phyloP scores from a whole-genome alignment of 2,329 filamentous ascomycete genomes.

The Aspergillus carbonarius region DNA sequence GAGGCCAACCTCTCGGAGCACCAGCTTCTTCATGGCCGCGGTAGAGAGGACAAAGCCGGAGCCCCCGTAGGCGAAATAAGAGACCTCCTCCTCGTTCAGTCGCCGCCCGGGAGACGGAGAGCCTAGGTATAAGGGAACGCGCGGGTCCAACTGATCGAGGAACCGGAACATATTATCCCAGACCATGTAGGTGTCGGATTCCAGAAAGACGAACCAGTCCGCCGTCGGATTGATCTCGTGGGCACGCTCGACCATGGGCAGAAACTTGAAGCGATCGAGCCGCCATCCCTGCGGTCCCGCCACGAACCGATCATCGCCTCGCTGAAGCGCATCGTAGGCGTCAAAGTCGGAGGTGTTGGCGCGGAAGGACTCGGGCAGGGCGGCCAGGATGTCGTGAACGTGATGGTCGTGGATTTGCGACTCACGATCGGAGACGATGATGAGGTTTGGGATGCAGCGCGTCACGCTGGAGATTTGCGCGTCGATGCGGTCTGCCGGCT shows the following conservation, averaged over 20 bases:
- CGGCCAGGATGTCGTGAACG: conserved; percentile 48
- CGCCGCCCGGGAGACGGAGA: conserved; percentile 46
- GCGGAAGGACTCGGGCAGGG: conserved; percentile 45
- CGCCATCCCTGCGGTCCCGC: conserved; percentile 49
- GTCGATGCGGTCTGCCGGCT: conserved; percentile 41
- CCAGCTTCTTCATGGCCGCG: conserved; percentile 46
- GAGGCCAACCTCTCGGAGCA: conserved; percentile 15
- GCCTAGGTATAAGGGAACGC: conserved; percentile 50
- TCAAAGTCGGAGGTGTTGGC: conserved; percentile 38
- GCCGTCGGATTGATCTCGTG: conserved; percentile 50
- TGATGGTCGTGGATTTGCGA: conserved; percentile 46
- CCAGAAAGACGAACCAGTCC: conserved; percentile 58
- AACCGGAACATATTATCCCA: conserved; percentile 51
- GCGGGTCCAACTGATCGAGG: conserved; percentile 50
- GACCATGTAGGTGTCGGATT: conserved; percentile 54
- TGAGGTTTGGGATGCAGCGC: conserved; percentile 49
- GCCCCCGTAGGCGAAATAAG: conserved; percentile 52
- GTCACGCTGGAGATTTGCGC: conserved; percentile 55
- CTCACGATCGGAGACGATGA: conserved; percentile 55
- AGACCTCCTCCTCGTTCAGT: conserved; percentile 13
- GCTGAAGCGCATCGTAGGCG: conserved; percentile 44
- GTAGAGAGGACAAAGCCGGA: conserved; percentile 50
- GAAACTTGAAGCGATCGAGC: conserved; percentile 59
- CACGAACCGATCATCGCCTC: conserved; percentile 32
- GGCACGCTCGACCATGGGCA: conserved; percentile 55